These are phyloP conservation scores for Elongisporangium anandrum DNA, from an alignment of 352 stramenopile species.

Conservation along the genomic window DNA sequence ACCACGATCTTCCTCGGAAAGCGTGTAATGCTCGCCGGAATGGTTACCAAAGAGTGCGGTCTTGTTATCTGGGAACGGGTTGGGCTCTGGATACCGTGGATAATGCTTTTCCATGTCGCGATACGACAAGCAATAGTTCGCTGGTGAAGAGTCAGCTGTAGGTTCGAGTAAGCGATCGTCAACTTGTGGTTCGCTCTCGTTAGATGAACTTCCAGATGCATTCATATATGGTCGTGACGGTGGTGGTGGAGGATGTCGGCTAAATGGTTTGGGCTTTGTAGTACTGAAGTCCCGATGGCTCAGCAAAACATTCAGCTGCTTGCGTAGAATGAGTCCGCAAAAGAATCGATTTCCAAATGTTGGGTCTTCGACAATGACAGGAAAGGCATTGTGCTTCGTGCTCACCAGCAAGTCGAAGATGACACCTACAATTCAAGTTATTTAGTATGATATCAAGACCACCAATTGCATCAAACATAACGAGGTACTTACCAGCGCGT, in stretches of 20 bases:
- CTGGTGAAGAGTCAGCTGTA: constrained; percentile 7
- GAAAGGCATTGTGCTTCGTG: constrained; percentile 86
- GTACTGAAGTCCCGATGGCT: constrained; percentile 57
- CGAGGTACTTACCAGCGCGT: constrained; percentile 26
- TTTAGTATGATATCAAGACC: neutral
- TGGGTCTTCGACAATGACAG: constrained; percentile 82
- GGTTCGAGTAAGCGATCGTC: constrained; percentile 40
- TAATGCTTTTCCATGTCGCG: constrained; percentile 83
- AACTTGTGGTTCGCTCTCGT: constrained; percentile 25
- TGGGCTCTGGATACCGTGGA: constrained; percentile 70
- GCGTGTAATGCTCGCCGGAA: constrained; percentile 31
- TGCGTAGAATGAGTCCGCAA: constrained; percentile 73
- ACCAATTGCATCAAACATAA: neutral
- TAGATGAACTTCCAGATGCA: constrained; percentile 10
- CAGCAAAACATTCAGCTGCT: constrained; percentile 78
- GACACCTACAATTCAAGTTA: constrained; percentile 38
- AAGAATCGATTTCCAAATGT: constrained; percentile 83
- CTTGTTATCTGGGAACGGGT: constrained; percentile 20
- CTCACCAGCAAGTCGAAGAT: constrained; percentile 91
- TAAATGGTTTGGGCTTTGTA: constrained; percentile 74
- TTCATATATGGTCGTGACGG: neutral
- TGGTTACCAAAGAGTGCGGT: constrained; percentile 17
- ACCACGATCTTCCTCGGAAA: constrained; percentile 80
- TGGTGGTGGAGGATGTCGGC: constrained; percentile 30
- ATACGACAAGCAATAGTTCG: constrained; percentile 66